phyloP scores from a whole-genome alignment of 306 rosid species.

The Sicyos edulis region DNA sequence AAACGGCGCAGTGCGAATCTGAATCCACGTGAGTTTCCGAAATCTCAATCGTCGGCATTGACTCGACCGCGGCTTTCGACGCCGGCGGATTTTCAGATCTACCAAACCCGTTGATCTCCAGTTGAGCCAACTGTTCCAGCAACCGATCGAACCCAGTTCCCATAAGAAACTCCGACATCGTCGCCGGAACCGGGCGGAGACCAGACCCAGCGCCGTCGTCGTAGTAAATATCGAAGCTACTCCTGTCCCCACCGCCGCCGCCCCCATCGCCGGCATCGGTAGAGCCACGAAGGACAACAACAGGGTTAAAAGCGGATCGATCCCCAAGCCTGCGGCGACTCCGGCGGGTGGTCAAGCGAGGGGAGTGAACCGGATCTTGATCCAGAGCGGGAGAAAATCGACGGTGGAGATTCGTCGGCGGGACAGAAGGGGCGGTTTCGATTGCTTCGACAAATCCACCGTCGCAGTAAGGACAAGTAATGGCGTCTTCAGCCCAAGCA shows the following conservation, averaged over 20 bases:
- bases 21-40: conserved; percentile 37
- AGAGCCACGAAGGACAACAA: conserved; percentile 66
- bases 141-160: conserved; percentile 80
- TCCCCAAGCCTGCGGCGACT: conserved; percentile 45
- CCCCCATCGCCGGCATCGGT: conserved; percentile 24
- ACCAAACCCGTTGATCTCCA: conserved; percentile 73
- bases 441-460: conserved; percentile 73
- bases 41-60: conserved; percentile 77
- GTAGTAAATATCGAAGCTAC: conserved; percentile 62
- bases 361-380: conserved; percentile 23
- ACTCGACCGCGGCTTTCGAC: conserved; percentile 71
- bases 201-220: conserved; percentile 83
- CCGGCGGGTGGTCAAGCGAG: conserved; percentile 42
- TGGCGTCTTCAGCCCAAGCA: conserved; percentile 25
- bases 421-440: conserved; percentile 30
- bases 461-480: conserved; percentile 71
- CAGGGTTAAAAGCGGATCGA: conserved; percentile 72
- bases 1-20: conserved; percentile 88
- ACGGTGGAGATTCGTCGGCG: conserved; percentile 30
- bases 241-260: conserved; percentile 22
- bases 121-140: conserved; percentile 76
- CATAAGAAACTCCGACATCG: conserved; percentile 70
- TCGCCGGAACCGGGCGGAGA: conserved; percentile 66
- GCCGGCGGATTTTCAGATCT: conserved; percentile 86
- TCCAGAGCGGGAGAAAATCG: conserved; percentile 32